Evolutionary conservation across 1,284 basidiomycete genomes (phyloP).

Genomic region (Agaricales sp.): DNA sequence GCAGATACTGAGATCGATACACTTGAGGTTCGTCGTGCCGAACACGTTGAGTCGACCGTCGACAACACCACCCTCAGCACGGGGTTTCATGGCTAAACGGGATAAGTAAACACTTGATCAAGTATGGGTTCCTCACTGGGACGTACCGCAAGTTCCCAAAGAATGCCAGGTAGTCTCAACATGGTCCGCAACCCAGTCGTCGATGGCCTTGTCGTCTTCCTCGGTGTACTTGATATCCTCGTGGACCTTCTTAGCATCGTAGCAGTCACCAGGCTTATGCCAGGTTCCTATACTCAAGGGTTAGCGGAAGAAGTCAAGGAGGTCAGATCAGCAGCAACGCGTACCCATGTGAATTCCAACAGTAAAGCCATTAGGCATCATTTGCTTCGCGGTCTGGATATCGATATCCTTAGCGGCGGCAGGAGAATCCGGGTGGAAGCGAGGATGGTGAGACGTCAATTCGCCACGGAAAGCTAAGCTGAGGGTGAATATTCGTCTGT

Average conservation of each 20-base stretch:
- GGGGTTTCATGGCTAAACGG: constrained; percentile 62
- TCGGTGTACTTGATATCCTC: constrained; percentile 53
- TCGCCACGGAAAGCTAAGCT: constrained; percentile 55
- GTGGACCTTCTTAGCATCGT: constrained; percentile 47
- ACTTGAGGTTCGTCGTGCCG: constrained; percentile 63
- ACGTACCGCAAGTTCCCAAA: constrained; percentile 44
- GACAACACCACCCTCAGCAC: constrained; percentile 67
- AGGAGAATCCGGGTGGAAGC: constrained; percentile 59
- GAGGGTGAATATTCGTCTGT: too few relatives aligned
- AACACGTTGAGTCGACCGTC: constrained; percentile 64
- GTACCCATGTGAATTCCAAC: constrained; percentile 64
- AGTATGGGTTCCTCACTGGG: constrained; percentile 2
- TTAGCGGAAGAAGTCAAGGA: not conserved
- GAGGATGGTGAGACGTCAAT: constrained; percentile 62
- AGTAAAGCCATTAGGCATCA: constrained; percentile 50
- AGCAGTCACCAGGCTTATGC: constrained; percentile 46
- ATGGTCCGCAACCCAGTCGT: constrained; percentile 60
- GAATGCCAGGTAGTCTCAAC: constrained; percentile 73
- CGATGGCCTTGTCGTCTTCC: constrained; percentile 61
- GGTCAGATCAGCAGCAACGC: constrained; percentile 6
- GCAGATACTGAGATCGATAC: constrained; percentile 58
- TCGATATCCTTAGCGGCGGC: constrained; percentile 54
- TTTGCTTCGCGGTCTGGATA: constrained; percentile 54
- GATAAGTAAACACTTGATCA: constrained; percentile 10
- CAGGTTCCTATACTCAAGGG: constrained; percentile 32